Evolutionary conservation across 1,139 yeast species (phyloP).

Genomic region (Yamadazyma mexicana): DNA sequence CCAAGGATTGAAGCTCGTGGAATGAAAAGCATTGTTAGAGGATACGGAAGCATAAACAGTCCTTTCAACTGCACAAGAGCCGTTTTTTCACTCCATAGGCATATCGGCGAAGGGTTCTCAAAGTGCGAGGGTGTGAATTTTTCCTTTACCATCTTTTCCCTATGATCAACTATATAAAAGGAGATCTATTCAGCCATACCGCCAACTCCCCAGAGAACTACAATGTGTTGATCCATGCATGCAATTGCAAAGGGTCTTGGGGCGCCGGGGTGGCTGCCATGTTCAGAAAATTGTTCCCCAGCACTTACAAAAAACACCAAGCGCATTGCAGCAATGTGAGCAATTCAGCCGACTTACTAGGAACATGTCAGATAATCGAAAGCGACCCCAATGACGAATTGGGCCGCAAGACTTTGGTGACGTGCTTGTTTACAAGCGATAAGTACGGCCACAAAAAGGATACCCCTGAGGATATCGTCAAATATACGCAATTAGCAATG

Average conservation of each 20-base stretch:
- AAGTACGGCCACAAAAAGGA: constrained; percentile 28
- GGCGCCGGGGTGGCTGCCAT: constrained; percentile 77
- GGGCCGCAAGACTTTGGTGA: constrained; percentile 36
- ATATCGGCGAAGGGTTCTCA: too few species aligned
- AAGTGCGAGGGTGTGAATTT: background rate
- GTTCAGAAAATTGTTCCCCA: constrained; percentile 51
- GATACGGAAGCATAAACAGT: too few species aligned
- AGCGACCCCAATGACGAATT: constrained; percentile 25
- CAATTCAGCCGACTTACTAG: constrained; percentile 42
- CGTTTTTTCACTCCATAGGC: too few species aligned
- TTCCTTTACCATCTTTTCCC: background rate
- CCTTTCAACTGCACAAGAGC: too few species aligned
- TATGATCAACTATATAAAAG: constrained; percentile 44
- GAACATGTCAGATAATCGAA: constrained; percentile 52
- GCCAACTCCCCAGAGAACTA: constrained; percentile 18
- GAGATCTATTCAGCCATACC: constrained; percentile 55
- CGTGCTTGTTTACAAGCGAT: constrained; percentile 72
- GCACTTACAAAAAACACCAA: constrained; percentile 48
- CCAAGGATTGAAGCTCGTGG: constrained; percentile 26
- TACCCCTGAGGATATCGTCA: constrained; percentile 40
- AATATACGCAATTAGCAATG: constrained; percentile 50
- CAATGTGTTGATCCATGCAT: constrained; percentile 65
- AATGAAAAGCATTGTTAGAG: too few species aligned
- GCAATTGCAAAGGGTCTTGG: constrained; percentile 80
- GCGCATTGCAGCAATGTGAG: constrained; percentile 43